These are phyloP conservation scores for Cystobasidiaceae sp. DNA, from an alignment of 1,284 basidiomycete genomes.

Conservation along the genomic window DNA sequence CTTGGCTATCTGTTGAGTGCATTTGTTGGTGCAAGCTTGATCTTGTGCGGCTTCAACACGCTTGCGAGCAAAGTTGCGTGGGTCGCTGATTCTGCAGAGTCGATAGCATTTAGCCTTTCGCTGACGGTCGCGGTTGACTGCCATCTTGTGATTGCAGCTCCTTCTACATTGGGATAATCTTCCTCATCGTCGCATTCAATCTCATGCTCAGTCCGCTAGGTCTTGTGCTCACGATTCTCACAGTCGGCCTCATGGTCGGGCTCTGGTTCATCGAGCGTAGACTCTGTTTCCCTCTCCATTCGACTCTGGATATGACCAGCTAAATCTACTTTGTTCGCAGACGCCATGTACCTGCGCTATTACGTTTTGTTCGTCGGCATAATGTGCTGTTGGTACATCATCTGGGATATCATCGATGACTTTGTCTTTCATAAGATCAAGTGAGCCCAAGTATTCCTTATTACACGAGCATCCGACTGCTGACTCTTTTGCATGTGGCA, in stretches of 20 bases:
- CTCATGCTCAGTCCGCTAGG: slow-evolving; percentile 4
- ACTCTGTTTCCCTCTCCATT: neutral
- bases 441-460: neutral
- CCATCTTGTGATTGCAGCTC: neutral
- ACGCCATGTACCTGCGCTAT: slow-evolving; percentile 39
- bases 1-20: slow-evolving; percentile 38
- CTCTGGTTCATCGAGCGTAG: slow-evolving; percentile 45
- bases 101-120: neutral
- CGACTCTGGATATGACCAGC: slow-evolving; percentile 25
- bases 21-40: slow-evolving; percentile 38
- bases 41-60: slow-evolving; percentile 42
- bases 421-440: slow-evolving; percentile 27
- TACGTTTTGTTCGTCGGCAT: slow-evolving; percentile 47
- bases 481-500: no score
- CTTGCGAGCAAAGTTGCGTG: slow-evolving; percentile 42
- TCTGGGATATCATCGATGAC: slow-evolving; percentile 48
- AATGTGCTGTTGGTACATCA: slow-evolving; percentile 34
- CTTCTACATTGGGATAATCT: slow-evolving; percentile 12
- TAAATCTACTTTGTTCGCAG: neutral
- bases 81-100: slow-evolving; percentile 16
- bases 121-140: neutral
- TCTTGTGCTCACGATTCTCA: neutral
- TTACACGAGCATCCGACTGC: neutral
- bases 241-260: slow-evolving; percentile 13
- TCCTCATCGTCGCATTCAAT: slow-evolving; percentile 13